Conservation (phyloP, 305 asterid species). For the Plantago rigida region DNA sequence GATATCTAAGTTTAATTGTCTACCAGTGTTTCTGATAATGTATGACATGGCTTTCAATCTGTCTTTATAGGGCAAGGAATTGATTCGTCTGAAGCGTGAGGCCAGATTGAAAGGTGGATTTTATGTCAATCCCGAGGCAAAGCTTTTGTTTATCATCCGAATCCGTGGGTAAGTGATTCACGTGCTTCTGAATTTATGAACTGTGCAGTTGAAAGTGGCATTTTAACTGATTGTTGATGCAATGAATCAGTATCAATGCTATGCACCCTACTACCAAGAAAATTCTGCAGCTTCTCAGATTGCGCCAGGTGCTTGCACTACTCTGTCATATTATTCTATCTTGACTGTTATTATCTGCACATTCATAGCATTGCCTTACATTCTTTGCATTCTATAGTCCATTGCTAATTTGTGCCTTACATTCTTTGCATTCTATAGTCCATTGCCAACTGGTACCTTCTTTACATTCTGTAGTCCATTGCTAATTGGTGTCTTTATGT, state of each 20-base stretch:
- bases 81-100: conserved; percentile 39
- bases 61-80: conserved; percentile 29
- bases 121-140: conserved; percentile 51
- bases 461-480: too few species aligned
- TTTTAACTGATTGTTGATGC: conserved; percentile 7
- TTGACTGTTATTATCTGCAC: too few species aligned
- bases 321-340: neutral
- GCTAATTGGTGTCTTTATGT: too few species aligned
- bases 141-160: conserved; percentile 47
- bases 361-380: too few species aligned
- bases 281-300: conserved; percentile 25
- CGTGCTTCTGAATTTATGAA: neutral
- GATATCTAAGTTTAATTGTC: too few species aligned
- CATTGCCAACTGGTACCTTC: too few species aligned
- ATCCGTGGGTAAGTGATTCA: conserved; percentile 40
- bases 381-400: too few species aligned
- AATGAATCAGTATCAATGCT: conserved; percentile 30
- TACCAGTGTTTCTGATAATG: too few species aligned
- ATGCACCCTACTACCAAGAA: conserved; percentile 26
- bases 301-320: conserved; percentile 21
- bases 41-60: too few species aligned
- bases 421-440: too few species aligned
- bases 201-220: neutral
- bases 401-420: too few species aligned
- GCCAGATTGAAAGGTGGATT: conserved; percentile 44